Conservation (phyloP, 129 eudicot species). For the Saposhnikovia divaricata region DNA sequence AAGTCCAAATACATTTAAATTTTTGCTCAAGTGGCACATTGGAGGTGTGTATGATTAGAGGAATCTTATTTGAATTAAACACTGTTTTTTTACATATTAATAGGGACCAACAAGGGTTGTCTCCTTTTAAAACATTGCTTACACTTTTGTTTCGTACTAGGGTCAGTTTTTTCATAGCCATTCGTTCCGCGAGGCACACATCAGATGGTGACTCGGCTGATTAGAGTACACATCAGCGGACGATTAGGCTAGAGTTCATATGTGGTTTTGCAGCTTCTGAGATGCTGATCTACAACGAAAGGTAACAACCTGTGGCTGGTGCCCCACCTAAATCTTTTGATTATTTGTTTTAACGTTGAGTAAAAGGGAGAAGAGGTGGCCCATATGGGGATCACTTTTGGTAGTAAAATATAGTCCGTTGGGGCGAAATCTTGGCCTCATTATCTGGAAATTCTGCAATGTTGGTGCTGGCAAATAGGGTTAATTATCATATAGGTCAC, state of each 20-base stretch:
- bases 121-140: neutral
- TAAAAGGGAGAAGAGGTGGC: neutral
- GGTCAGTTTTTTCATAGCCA: conserved; percentile 2
- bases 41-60: neutral
- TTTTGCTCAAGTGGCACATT: conserved; percentile 1
- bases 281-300: neutral
- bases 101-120: conserved; percentile 1
- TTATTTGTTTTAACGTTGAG: neutral
- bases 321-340: neutral
- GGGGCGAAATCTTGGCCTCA: no score
- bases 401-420: no score
- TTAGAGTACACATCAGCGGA: neutral
- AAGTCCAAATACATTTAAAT: neutral
- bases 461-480: no score
- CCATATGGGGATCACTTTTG: neutral
- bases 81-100: neutral
- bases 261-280: conserved; percentile 7
- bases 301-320: neutral
- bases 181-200: neutral
- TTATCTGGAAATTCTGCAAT: no score
- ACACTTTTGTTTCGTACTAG: neutral
- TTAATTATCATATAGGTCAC: no score
- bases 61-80: conserved; percentile 3
- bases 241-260: neutral
- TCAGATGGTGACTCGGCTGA: neutral